Base-by-base conservation (phyloP, 441 rosid genomes). In the Eutrema salsugineum region DNA sequence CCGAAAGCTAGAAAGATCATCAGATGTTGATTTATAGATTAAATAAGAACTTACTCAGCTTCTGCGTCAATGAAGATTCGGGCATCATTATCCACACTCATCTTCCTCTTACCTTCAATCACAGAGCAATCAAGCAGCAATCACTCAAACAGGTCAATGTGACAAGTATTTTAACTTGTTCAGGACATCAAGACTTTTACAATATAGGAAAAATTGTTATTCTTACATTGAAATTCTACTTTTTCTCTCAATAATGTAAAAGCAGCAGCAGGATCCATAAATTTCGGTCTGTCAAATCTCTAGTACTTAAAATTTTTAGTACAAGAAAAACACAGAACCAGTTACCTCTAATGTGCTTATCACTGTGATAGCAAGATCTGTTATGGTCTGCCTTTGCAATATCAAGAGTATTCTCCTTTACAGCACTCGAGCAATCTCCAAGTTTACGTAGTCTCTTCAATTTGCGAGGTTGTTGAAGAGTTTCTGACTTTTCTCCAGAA, bases 401-500 rank as follows among this genome's bases (percentile, higher is more conserved):
- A 32, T 50, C 59, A 59, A 79, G 66, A 73, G 44, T 78, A 68
- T 70, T 81, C 73, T 78, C 86, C 42, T 77, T 82, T 30, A 39
- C 49, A 75, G 71, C 61, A 67, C 78, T 75, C 17, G 62, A 80
- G 40, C 71, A 64, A 56, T 94, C 96, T 67, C 88, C 89, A 56
- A 85, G 71, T 74, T 85, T 94, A 64, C 93, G 84, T 78, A 94
- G 80, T 70, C 99, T 90, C 83, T 84, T 94, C 17, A 90, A 75
- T 78, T 82, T 88, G 74, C 68, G 84, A 42, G 59, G 73, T 40
- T 64, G 85, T 77, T 81, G 63, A 53, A 66, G 78, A 65, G 77
- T 81, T 66, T 71, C 83, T 63, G 78, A 80, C 73, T 83, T 84
- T 38, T 79, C 86, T 66, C 79, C 84, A 55, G 96, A 84, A 80